These are phyloP conservation scores for Hypoxylon intermedium DNA, from an alignment of 495 filamentous ascomycete genomes.

Conservation along the genomic window DNA sequence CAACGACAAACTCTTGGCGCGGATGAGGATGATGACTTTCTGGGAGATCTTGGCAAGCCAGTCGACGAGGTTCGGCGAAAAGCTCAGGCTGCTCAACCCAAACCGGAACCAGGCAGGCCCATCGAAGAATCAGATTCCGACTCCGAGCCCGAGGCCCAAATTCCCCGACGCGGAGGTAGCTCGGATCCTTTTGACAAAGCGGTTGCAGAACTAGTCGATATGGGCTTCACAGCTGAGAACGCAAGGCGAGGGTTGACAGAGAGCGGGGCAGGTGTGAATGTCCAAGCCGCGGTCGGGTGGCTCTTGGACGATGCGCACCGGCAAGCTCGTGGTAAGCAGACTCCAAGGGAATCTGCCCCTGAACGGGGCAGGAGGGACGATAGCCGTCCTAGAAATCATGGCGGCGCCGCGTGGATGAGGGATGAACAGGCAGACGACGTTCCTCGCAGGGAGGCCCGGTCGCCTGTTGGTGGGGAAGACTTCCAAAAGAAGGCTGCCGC, in stretches of 20 bases:
- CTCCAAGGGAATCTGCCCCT: slow-evolving; percentile 27
- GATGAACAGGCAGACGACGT: slow-evolving; percentile 43
- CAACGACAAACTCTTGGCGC: slow-evolving; percentile 51
- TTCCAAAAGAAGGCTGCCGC: slow-evolving; percentile 80
- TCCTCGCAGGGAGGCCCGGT: slow-evolving; percentile 62
- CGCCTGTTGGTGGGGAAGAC: slow-evolving; percentile 72
- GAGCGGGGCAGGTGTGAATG: slow-evolving; percentile 78
- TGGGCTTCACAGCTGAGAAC: slow-evolving; percentile 88
- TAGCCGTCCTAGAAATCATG: slow-evolving; percentile 44
- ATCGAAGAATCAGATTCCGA: slow-evolving; percentile 56
- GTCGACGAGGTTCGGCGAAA: slow-evolving; percentile 74
- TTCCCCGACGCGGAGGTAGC: slow-evolving; percentile 38
- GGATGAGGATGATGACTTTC: slow-evolving; percentile 88
- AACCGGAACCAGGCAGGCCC: slow-evolving; percentile 53
- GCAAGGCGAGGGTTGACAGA: slow-evolving; percentile 77
- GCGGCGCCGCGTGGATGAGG: slow-evolving; percentile 47
- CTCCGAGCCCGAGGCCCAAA: slow-evolving; percentile 47
- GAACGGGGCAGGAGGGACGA: slow-evolving; percentile 38
- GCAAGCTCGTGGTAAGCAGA: slow-evolving; percentile 58
- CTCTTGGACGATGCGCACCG: slow-evolving; percentile 88
- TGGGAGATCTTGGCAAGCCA: slow-evolving; percentile 85
- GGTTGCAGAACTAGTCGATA: slow-evolving; percentile 90
- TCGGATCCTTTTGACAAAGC: slow-evolving; percentile 76
- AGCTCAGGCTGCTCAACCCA: slow-evolving; percentile 47
- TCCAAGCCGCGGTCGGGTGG: slow-evolving; percentile 89